These are phyloP conservation scores for Penicillium paradoxum DNA, from an alignment of 495 filamentous ascomycete genomes.

Conservation along the genomic window DNA sequence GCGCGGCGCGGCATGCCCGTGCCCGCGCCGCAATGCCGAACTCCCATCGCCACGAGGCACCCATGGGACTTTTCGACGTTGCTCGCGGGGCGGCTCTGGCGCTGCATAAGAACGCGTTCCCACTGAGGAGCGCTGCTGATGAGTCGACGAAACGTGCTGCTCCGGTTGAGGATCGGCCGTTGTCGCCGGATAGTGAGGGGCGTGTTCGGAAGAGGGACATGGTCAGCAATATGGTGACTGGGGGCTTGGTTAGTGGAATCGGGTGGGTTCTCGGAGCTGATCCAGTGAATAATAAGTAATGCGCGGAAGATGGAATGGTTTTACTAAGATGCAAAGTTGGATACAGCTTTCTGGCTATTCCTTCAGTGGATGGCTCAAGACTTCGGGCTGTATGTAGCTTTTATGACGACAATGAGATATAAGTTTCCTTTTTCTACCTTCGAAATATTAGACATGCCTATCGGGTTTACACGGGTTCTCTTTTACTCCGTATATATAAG, in stretches of 20 bases:
- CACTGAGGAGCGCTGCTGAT: slow-evolving; percentile 34
- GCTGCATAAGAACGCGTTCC: slow-evolving; percentile 58
- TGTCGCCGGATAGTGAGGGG: slow-evolving; percentile 31
- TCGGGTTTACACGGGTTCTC: background rate
- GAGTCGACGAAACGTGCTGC: slow-evolving; percentile 11
- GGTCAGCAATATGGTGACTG: slow-evolving; percentile 68
- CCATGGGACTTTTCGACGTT: slow-evolving; percentile 92
- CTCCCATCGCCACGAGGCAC: slow-evolving; percentile 62
- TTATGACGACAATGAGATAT: slow-evolving; percentile 3
- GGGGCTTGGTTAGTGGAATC: slow-evolving; percentile 70
- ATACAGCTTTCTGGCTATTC: background rate
- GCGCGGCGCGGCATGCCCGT: slow-evolving; percentile 31
- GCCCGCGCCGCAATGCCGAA: slow-evolving; percentile 32
- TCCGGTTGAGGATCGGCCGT: slow-evolving; percentile 17
- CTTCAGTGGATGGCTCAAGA: background rate
- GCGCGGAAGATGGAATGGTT: background rate
- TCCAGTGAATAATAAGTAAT: slow-evolving; percentile 38
- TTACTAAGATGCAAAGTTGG: background rate
- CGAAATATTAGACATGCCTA: background rate
- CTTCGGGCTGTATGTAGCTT: background rate
- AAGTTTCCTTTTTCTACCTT: background rate
- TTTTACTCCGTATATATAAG: background rate
- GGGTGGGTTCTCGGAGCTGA: slow-evolving; percentile 81
- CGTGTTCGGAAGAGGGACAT: slow-evolving; percentile 75
- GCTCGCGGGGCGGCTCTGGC: slow-evolving; percentile 78